Conservation (phyloP, 352 stramenopile species). For the Blastocystis sp. region DNA sequence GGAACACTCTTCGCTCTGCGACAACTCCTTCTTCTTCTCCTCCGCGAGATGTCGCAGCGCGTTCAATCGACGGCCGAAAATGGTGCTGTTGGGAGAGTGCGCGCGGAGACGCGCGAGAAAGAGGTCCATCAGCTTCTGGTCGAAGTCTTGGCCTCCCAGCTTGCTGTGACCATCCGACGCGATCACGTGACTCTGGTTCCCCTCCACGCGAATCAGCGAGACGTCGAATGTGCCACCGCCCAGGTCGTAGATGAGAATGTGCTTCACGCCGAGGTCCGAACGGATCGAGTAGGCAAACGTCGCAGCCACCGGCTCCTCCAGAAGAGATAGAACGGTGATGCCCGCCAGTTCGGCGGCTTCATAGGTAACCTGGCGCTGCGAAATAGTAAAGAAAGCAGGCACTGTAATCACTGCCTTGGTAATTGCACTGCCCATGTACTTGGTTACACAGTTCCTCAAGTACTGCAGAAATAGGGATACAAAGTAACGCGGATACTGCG, state of each 20-base stretch:
- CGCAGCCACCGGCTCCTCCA: slow-evolving; percentile 62
- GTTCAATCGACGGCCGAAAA: background rate
- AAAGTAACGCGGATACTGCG: background rate
- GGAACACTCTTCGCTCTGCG: slow-evolving; percentile 62
- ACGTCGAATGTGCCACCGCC: slow-evolving; percentile 81
- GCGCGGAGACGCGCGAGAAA: too few species aligned
- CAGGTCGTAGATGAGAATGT: slow-evolving; percentile 66
- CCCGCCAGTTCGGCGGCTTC: slow-evolving; percentile 72
- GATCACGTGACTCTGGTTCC: slow-evolving; percentile 80
- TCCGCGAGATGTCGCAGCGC: background rate
- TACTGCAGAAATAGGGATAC: background rate
- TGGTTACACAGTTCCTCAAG: background rate
- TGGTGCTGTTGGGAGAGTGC: background rate
- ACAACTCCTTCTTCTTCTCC: slow-evolving; percentile 62
- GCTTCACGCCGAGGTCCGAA: slow-evolving; percentile 58
- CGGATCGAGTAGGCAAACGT: slow-evolving; percentile 61
- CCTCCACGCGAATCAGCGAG: slow-evolving; percentile 90
- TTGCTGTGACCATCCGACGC: slow-evolving; percentile 97
- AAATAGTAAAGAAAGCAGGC: background rate
- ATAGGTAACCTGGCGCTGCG: slow-evolving; percentile 77
- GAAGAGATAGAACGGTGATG: slow-evolving; percentile 90
- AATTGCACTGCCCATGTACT: background rate
- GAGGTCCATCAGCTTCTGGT: slow-evolving; percentile 82
- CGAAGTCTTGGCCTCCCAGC: slow-evolving; percentile 96
- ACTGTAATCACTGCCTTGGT: background rate